Conservation (phyloP, 2,329 filamentous ascomycete genomes). For the Raffaelea albimanens region DNA sequence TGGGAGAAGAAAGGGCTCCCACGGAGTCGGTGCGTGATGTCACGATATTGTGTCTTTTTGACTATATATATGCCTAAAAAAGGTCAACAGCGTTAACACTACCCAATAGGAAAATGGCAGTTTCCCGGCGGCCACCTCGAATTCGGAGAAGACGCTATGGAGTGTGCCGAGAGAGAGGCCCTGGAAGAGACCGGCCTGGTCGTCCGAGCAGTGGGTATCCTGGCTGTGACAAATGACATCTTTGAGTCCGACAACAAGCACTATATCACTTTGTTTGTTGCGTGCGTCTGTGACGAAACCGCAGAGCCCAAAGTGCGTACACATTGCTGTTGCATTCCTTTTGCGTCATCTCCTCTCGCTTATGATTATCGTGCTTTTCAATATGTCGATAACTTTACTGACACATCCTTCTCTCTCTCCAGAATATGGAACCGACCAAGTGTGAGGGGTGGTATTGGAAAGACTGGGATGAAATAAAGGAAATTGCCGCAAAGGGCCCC, state of each 20-base stretch:
- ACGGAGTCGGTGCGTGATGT: constrained; percentile 33
- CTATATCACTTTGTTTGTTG: constrained; percentile 66
- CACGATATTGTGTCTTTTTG: neutral
- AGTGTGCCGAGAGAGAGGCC: constrained; percentile 57
- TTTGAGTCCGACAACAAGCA: constrained; percentile 54
- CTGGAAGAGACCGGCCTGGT: constrained; percentile 61
- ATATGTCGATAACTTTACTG: neutral
- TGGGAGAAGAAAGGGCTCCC: constrained; percentile 37
- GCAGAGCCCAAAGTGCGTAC: constrained; percentile 43
- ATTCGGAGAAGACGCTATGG: constrained; percentile 50
- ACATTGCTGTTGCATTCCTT: too few species aligned
- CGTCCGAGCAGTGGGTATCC: constrained; percentile 40
- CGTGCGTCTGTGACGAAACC: constrained; percentile 37
- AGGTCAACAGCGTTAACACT: neutral
- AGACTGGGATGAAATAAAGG: constrained; percentile 31
- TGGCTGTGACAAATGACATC: constrained; percentile 58
- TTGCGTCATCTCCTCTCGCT: too few species aligned
- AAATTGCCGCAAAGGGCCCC: constrained; percentile 19
- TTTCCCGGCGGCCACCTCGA: constrained; percentile 72
- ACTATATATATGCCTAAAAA: too few species aligned
- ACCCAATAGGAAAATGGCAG: constrained; percentile 33
- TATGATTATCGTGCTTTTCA: too few species aligned
- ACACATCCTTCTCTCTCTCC: neutral
- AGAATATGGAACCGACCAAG: constrained; percentile 39
- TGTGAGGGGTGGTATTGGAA: constrained; percentile 42